A percentile compares a stretch with the other conserved stretches of the same genome.
phyloP scores from a whole-genome alignment of 805 yeast species.

The Metschnikowia proteae region DNA sequence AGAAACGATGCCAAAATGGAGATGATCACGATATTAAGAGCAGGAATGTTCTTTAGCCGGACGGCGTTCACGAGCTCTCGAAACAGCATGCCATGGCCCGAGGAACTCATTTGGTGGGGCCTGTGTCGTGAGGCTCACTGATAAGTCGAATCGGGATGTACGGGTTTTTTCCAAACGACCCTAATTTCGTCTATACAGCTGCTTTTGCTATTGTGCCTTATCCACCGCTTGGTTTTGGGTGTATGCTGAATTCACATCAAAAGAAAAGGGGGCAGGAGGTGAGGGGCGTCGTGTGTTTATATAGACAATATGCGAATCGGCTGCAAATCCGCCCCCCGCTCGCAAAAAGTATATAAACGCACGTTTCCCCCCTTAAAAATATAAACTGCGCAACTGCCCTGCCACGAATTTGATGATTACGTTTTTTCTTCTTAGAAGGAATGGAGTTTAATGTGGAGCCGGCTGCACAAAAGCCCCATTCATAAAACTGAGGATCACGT shows the following conservation, averaged over 20 bases:
- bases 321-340: not conserved
- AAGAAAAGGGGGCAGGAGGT: not conserved
- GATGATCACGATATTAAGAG: conserved; percentile 53
- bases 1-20: conserved; percentile 46
- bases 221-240: no score
- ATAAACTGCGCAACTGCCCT: no score
- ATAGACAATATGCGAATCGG: conserved; percentile 2
- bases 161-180: not conserved
- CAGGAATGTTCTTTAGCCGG: conserved; percentile 49
- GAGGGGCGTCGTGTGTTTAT: not conserved
- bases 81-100: not conserved
- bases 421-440: no score
- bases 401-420: no score
- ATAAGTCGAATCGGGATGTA: not conserved
- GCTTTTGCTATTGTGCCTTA: no score
- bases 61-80: conserved; percentile 26
- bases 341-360: not conserved
- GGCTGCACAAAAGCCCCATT: no score
- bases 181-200: not conserved
- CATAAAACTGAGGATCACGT: no score
- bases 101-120: not conserved
- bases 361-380: not conserved
- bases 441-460: no score
- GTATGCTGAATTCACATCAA: no score
- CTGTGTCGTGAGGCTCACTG: conserved; percentile 1